Base-by-base conservation (phyloP, 164 flowering plant genomes). In the Nelumbo lutea region DNA sequence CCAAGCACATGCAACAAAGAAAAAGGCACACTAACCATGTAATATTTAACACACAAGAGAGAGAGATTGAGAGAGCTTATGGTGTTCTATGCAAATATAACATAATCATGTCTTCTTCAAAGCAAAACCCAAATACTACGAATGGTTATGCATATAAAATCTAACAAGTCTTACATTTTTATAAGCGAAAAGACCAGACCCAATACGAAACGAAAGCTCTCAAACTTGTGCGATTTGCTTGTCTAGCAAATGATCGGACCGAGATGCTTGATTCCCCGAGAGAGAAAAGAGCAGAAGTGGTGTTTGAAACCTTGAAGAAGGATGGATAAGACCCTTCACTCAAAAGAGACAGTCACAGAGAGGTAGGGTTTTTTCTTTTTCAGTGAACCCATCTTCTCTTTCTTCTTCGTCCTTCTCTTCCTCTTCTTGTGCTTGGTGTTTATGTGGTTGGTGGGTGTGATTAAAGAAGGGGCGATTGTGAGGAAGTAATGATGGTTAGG, bases 211-310 rank as follows among this genome's bases (percentile, higher is more conserved):
- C 27, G 27, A 51, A 10, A 51, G 55, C 55, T 51, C 55, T 51
- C 55, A 51, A 51, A 51, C 55, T 53, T 3, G 57, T 53, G 57
- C 14, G 57, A 53, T 46, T 59, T 59, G 63, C 70, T 68, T 68
- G 42, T 68, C 56, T 56, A 68, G 70, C 64, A 68, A 68, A 68
- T 51, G 64, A 68, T 68, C 70, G 70, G 70, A 68, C 70, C 70
- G 53, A 59, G 64, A 59, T 13, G 70, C 70, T 68, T 68, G 70
- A 68, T 68, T 68, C 70, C 70, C 70, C 70, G 39, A 38, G 39
- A 39, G 9, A 59, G 61, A 59, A 40, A 58, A 59, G 61, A 59
- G 42, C 6, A 59, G 42, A 59, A 38, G 57, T 53, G 57, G 14
- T 53, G 57, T 11, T 27, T 53, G 57, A 53, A 15, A 53, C 14